Percentiles rank a stretch among this genome's conserved stretches.
phyloP scores from a whole-genome alignment of 2,329 filamentous ascomycete genomes.

The Cadophora malorum region DNA sequence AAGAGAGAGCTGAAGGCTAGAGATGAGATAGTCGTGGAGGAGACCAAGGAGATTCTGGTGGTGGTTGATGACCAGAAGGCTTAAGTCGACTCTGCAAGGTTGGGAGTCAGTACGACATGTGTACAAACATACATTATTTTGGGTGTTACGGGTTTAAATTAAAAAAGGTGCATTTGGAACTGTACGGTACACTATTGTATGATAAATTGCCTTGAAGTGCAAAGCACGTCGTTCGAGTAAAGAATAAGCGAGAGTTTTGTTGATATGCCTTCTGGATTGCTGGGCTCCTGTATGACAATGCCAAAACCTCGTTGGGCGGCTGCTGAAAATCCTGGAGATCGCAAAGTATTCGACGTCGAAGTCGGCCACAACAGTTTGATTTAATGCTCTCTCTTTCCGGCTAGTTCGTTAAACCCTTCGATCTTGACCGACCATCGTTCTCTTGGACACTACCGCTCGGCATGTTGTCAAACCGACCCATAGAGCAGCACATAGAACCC shows the following conservation, averaged over 20 bases:
- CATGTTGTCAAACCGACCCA: too few relatives aligned
- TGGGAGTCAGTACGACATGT: neutral
- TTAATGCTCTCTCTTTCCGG: too few relatives aligned
- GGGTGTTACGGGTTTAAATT: neutral
- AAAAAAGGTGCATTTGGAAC: neutral
- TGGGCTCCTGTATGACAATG: too few relatives aligned
- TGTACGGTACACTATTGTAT: neutral
- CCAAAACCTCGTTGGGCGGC: too few relatives aligned
- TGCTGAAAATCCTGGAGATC: too few relatives aligned
- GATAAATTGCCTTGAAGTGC: neutral
- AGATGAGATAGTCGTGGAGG: conserved; percentile 11
- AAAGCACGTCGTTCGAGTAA: neutral
- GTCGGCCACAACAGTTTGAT: too few relatives aligned
- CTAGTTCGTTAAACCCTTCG: too few relatives aligned
- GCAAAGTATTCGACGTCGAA: too few relatives aligned
- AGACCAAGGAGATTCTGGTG: neutral
- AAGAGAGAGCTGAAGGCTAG: conserved; percentile 16
- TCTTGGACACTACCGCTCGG: too few relatives aligned
- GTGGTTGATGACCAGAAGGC: conserved; percentile 5
- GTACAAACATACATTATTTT: neutral
- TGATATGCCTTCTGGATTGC: neutral
- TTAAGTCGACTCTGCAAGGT: neutral
- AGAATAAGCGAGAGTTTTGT: neutral
- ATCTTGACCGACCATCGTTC: too few relatives aligned
- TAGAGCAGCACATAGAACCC: too few relatives aligned